A percentile compares a stretch with the other conserved stretches of the same genome.
Conservation (phyloP, 805 yeast genomes). For the Candida ficus region DNA sequence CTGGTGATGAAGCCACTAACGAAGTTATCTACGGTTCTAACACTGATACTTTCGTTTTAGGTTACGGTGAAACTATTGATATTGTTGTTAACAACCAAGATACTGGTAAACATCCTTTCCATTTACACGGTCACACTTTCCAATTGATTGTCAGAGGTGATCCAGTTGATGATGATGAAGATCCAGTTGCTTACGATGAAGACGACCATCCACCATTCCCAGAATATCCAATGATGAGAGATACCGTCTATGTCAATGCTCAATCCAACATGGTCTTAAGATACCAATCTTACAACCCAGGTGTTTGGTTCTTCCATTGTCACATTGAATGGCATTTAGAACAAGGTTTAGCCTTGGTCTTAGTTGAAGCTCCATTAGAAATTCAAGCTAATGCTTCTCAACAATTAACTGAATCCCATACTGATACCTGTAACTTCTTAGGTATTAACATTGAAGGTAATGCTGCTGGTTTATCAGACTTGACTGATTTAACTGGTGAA, state of each 20-base stretch:
- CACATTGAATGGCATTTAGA: constrained; percentile 98
- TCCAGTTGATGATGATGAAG: constrained; percentile 42
- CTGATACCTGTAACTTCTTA: constrained; percentile 51
- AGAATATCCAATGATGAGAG: constrained; percentile 79
- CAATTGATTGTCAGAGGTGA: constrained; percentile 52
- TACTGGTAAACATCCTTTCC: constrained; percentile 77
- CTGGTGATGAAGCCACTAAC: constrained; percentile 57
- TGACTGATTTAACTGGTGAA: constrained; percentile 67
- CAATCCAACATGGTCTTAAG: constrained; percentile 83
- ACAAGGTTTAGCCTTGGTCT: constrained; percentile 81
- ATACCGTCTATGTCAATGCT: constrained; percentile 71
- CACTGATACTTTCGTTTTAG: constrained; percentile 20
- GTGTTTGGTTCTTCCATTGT: constrained; percentile 98
- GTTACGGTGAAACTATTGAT: constrained; percentile 47
- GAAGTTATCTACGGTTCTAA: constrained; percentile 58
- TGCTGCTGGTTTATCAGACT: constrained; percentile 81
- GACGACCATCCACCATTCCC: constrained; percentile 49
- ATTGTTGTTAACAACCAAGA: constrained; percentile 75
- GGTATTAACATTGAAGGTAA: constrained; percentile 62
- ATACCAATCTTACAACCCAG: constrained; percentile 92
- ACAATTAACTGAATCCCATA: constrained; percentile 57
- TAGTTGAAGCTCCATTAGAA: constrained; percentile 79
- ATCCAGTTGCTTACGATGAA: constrained; percentile 49
- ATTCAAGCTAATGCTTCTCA: constrained; percentile 52
- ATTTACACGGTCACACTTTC: constrained; percentile 69